Base-by-base conservation (phyloP, 345 rosid genomes). In the Schrenkiella parvula region DNA sequence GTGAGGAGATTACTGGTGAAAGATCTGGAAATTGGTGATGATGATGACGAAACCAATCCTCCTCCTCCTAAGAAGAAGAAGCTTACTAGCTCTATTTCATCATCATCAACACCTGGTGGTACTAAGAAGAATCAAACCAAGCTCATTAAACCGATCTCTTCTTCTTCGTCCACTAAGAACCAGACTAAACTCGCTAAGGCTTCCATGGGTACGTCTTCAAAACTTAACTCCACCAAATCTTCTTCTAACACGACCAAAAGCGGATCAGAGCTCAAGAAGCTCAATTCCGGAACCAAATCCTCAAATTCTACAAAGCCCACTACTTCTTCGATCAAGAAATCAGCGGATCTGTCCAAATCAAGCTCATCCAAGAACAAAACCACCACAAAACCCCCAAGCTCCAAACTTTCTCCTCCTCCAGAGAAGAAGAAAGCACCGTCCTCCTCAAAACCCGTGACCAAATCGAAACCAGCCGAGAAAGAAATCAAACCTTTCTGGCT, bases 51-150 rank as follows among this genome's bases (percentile, higher is more conserved):
- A 55, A 77, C 44, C 5, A 52, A 41, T 52, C 74, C 74, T 14
- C 55, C 55, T 32, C 54, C 72, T 58, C 81, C 79, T 5, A 84
- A 84, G 79, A 90, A 88, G 28, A 90, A 88, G 25, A 63, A 42
- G 47, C 60, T 76, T 29, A 67, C 67, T 8, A 25, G 22, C 15
- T 66, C 83, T 51, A 52, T 60, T 48, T 13, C 69, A 11, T 67
- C 67, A 29, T 52, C 69, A 29, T 50, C 70, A 52, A 23, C 72
- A 52, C 14, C 70, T 13, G 31, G 51, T 13, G 31, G 51, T 34
- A n/a, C 60, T 13, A 76, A 64, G 60, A 86, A 85, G 77, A 87
- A 81, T 76, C 86, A 84, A 60, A 86, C 91, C 81, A 83, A 86
- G 68, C 79, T 76, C 48, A 54, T 55, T 65, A 82, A 79, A 57